phyloP scores from a whole-genome alignment of 495 filamentous ascomycete species.

The Emericellopsis terricola region DNA sequence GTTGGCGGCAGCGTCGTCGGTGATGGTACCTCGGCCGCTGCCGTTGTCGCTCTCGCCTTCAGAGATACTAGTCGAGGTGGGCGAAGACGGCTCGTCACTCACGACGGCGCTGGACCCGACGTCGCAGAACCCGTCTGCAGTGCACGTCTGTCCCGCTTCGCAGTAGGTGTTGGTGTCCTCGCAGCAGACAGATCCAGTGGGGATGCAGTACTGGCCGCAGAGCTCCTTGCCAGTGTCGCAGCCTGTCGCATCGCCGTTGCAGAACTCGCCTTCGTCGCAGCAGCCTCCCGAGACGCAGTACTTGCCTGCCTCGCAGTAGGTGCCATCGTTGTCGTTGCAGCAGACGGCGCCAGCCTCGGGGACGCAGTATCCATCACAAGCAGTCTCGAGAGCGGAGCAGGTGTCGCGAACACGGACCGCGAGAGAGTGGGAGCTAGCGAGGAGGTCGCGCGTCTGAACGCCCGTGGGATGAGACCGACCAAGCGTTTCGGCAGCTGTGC shows the following conservation, averaged over 20 bases:
- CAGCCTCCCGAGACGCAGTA: constrained; percentile 8
- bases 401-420: background rate
- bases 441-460: background rate
- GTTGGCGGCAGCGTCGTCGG: background rate
- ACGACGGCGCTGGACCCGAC: background rate
- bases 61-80: background rate
- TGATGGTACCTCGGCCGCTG: constrained; percentile 6
- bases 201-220: constrained; percentile 7
- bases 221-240: constrained; percentile 5
- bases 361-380: constrained; percentile 1
- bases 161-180: constrained; percentile 5
- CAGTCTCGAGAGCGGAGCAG: background rate
- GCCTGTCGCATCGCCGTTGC: constrained; percentile 2
- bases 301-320: constrained; percentile 7
- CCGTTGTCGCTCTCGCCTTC: constrained; percentile 7
- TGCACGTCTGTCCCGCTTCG: constrained; percentile 7
- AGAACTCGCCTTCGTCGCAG: constrained; percentile 8
- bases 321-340: constrained; percentile 2
- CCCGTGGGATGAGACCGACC: background rate
- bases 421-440: background rate
- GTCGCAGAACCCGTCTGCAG: background rate
- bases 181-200: constrained; percentile 6
- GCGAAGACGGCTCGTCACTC: background rate
- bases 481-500: background rate
- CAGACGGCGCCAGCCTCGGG: constrained; percentile 1